phyloP scores from a whole-genome alignment of 129 eudicot species.

The Kitagawia praeruptora region DNA sequence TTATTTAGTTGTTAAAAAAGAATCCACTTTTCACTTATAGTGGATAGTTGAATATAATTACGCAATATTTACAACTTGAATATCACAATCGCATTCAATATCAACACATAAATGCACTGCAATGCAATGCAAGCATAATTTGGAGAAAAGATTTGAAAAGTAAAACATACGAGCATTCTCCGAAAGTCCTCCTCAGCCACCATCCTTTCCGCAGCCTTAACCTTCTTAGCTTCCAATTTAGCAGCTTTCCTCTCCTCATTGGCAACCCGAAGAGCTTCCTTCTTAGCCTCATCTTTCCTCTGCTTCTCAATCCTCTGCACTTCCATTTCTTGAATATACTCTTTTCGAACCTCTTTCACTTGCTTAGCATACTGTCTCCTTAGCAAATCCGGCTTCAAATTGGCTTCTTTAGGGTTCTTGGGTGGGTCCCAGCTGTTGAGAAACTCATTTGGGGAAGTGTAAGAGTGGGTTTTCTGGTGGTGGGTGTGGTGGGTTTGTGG shows the following conservation, averaged over 20 bases:
- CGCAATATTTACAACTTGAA: neutral
- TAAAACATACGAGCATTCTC: slow-evolving; percentile 8
- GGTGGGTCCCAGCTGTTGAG: slow-evolving; percentile 69
- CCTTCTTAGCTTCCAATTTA: slow-evolving; percentile 52
- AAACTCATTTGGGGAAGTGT: slow-evolving; percentile 41
- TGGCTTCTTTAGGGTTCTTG: slow-evolving; percentile 54
- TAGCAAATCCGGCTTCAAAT: slow-evolving; percentile 37
- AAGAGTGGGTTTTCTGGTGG: slow-evolving; percentile 47
- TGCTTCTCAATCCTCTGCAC: slow-evolving; percentile 46
- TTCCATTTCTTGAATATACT: slow-evolving; percentile 74
- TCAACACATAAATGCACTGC: neutral
- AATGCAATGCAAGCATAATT: neutral
- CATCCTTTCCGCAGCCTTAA: slow-evolving; percentile 54
- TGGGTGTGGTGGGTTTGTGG: slow-evolving; percentile 40
- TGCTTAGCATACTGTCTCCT: slow-evolving; percentile 67
- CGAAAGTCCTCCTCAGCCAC: slow-evolving; percentile 61
- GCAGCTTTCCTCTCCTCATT: slow-evolving; percentile 60
- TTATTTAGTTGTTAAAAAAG: neutral
- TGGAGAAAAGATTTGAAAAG: neutral
- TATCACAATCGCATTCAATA: neutral
- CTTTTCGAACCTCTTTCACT: slow-evolving; percentile 53
- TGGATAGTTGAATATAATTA: neutral
- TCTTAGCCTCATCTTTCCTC: slow-evolving; percentile 50
- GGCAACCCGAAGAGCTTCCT: slow-evolving; percentile 55
- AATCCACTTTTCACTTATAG: neutral